Evolutionary conservation across 495 filamentous ascomycete species (phyloP).

Genomic region (Bacidia gigantensis): DNA sequence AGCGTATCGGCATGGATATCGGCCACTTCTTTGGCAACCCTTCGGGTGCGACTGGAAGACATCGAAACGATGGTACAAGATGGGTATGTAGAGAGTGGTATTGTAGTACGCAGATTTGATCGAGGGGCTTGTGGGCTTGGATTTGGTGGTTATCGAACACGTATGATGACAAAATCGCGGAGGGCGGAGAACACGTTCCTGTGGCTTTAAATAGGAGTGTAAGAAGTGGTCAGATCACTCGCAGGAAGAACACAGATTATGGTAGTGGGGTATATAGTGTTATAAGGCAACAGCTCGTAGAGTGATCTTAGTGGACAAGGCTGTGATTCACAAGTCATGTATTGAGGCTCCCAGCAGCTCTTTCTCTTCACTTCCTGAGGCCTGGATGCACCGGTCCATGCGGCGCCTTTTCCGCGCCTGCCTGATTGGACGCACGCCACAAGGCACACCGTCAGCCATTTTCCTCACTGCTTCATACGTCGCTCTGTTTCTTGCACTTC

Average conservation of each 20-base stretch:
- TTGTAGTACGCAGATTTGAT: neutral
- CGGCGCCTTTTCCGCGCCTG: neutral
- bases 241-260: neutral
- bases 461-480: no score
- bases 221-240: neutral
- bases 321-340: neutral
- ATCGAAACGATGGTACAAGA: conserved; percentile 30
- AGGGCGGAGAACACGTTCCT: neutral
- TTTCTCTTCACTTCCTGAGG: neutral
- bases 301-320: neutral
- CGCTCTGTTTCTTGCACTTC: no score
- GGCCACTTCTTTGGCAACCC: conserved; percentile 79
- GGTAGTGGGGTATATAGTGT: neutral
- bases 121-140: neutral
- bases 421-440: neutral
- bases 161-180: neutral
- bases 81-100: neutral
- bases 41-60: conserved; percentile 64
- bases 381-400: neutral
- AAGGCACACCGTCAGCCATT: no score
- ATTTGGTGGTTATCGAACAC: neutral
- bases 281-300: neutral
- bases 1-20: conserved; percentile 70
- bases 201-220: neutral
- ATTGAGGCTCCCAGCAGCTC: neutral